Conservation (phyloP, 2,329 filamentous ascomycete genomes). For the Hymenoscyphus linearis region DNA sequence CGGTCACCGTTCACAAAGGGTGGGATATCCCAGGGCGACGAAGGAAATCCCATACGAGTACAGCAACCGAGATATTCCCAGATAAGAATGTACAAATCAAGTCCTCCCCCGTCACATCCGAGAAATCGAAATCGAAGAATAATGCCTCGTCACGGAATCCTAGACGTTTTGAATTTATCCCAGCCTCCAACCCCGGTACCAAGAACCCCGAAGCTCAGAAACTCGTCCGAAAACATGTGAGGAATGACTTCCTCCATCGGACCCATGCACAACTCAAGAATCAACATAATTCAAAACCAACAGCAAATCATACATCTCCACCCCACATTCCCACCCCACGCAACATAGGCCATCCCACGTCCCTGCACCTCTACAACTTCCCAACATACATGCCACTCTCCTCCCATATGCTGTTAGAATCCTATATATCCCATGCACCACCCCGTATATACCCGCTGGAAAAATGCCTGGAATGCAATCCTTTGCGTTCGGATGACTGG, state of each 20-base stretch:
- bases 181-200: conserved; percentile 8
- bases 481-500: conserved; percentile 17
- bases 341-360: conserved; percentile 15
- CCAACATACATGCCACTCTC: conserved; percentile 14
- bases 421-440: conserved; percentile 16
- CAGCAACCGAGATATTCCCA: neutral
- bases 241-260: conserved; percentile 15
- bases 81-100: neutral
- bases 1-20: conserved; percentile 7
- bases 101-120: too few species aligned
- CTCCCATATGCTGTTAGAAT: conserved; percentile 15
- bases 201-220: conserved; percentile 13
- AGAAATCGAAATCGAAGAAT: neutral
- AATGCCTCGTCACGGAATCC: neutral
- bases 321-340: neutral
- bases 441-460: conserved; percentile 15
- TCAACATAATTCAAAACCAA: neutral
- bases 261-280: neutral
- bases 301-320: neutral
- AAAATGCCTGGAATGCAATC: conserved; percentile 14
- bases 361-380: conserved; percentile 11
- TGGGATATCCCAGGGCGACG: conserved; percentile 1
- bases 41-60: neutral
- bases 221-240: conserved; percentile 18
- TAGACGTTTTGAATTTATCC: conserved; percentile 18